A percentile compares a stretch with the other conserved stretches of the same genome.
These are phyloP conservation scores for Crithidia mellificae DNA, from an alignment of 208 protist species.

Conservation along the genomic window DNA sequence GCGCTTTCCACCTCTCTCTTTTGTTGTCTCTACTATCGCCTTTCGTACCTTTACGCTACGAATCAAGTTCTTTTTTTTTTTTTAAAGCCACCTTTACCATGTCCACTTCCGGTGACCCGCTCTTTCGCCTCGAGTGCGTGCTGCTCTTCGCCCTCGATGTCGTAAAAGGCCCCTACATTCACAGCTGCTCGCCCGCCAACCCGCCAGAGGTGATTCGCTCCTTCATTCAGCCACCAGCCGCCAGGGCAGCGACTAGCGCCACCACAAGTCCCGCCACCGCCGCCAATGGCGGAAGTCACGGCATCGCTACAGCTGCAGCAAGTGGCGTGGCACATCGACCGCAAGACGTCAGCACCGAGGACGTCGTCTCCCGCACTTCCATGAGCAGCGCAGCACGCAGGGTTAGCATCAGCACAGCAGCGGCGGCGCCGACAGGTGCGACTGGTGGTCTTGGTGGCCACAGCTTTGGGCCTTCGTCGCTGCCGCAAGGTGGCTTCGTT, in stretches of 20 bases:
- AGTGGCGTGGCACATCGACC: no score
- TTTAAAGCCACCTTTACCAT: no score
- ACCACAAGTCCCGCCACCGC: no score
- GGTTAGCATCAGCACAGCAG: no score
- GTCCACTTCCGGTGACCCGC: conserved; percentile 5
- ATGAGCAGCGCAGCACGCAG: background rate
- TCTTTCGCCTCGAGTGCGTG: conserved; percentile 63
- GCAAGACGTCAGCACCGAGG: background rate
- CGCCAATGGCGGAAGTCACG: no score
- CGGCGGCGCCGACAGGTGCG: no score
- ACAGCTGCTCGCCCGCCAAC: conserved; percentile 64
- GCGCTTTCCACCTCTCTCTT: background rate
- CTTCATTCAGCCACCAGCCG: conserved; percentile 15
- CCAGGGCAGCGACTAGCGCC: background rate
- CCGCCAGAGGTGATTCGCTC: conserved; percentile 31
- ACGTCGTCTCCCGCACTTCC: background rate
- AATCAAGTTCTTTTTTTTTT: conserved; percentile 1
- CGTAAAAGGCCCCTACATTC: conserved; percentile 79
- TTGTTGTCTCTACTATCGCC: no score
- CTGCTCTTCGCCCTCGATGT: conserved; percentile 83
- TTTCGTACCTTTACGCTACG: no score
- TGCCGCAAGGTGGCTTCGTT: background rate
- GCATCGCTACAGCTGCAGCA: background rate
- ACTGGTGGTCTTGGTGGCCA: background rate
- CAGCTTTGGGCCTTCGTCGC: background rate